These are phyloP conservation scores for Pseudozyma tsukubaensis DNA, from an alignment of 1,284 basidiomycete species.

Conservation along the genomic window DNA sequence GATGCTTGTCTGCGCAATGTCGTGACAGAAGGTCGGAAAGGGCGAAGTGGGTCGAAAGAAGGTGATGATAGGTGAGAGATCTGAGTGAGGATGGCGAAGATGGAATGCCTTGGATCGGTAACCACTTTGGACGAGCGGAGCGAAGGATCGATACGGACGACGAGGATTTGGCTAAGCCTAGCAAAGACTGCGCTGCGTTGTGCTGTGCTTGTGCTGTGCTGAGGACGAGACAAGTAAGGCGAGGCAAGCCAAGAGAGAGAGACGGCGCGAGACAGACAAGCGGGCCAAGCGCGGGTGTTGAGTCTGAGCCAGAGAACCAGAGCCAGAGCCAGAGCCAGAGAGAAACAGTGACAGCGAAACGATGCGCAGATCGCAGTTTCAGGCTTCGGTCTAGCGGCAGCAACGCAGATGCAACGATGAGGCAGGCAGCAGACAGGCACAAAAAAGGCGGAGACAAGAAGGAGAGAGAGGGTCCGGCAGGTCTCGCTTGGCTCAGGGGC, in stretches of 20 bases:
- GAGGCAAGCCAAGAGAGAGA: constrained; percentile 4
- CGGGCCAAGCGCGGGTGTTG: too few relatives aligned
- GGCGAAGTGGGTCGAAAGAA: constrained; percentile 1
- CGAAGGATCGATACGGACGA: constrained; percentile 15
- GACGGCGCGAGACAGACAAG: neutral
- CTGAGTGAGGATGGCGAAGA: constrained; percentile 23
- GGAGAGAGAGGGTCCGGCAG: too few relatives aligned
- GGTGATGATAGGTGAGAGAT: neutral
- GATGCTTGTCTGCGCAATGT: constrained; percentile 3
- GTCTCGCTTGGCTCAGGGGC: constrained; percentile 8
- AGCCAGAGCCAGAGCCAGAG: neutral
- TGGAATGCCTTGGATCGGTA: constrained; percentile 8
- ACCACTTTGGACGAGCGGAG: constrained; percentile 17
- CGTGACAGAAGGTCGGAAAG: neutral
- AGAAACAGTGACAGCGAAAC: constrained; percentile 16
- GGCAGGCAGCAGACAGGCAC: neutral
- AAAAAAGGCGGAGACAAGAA: neutral
- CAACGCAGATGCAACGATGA: neutral
- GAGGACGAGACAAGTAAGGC: neutral
- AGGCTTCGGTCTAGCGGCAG: neutral
- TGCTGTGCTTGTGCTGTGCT: neutral
- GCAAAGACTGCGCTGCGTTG: constrained; percentile 3
- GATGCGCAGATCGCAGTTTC: constrained; percentile 27
- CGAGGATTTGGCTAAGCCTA: neutral
- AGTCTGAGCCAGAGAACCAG: neutral